Conservation (phyloP, 495 filamentous ascomycete genomes). For the Bacidia rubella region DNA sequence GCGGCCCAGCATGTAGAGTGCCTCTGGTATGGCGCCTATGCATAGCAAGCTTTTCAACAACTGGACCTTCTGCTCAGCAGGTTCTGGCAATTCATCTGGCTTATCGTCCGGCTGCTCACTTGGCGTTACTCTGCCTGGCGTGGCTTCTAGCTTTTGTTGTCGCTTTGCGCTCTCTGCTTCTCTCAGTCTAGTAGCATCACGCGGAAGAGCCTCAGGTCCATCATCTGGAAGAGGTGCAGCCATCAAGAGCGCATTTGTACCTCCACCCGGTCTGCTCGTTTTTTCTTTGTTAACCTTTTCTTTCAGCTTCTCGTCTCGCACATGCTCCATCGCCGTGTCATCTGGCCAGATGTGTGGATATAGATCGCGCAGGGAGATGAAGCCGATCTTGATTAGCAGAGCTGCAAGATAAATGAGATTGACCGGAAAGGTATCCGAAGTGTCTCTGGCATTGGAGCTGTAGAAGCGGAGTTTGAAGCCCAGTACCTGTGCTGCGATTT, state of each 20-base stretch:
- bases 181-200: conserved; percentile 29
- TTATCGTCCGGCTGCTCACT: conserved; percentile 37
- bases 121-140: conserved; percentile 32
- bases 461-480: conserved; percentile 98
- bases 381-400: conserved; percentile 90
- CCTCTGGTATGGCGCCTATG: conserved; percentile 86
- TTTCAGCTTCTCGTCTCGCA: conserved; percentile 51
- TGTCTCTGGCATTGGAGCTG: conserved; percentile 53
- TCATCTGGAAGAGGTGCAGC: conserved; percentile 84
- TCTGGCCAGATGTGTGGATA: conserved; percentile 85
- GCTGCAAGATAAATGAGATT: conserved; percentile 87
- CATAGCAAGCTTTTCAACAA: conserved; percentile 75
- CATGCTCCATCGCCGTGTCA: conserved; percentile 64
- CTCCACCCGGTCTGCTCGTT: conserved; percentile 46
- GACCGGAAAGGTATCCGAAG: conserved; percentile 61
- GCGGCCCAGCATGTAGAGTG: conserved; percentile 80
- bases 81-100: conserved; percentile 54
- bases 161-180: conserved; percentile 23
- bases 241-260: conserved; percentile 75
- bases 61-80: conserved; percentile 76
- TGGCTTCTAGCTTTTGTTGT: conserved; percentile 37
- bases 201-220: conserved; percentile 27
- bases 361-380: conserved; percentile 86
- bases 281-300: conserved; percentile 71
- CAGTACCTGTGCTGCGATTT: conserved; percentile 81